Evolutionary conservation across 2,329 filamentous ascomycete genomes (phyloP), one percentile per base, ranked within the genome.

Genomic region (Grosmannia clavigera): DNA sequence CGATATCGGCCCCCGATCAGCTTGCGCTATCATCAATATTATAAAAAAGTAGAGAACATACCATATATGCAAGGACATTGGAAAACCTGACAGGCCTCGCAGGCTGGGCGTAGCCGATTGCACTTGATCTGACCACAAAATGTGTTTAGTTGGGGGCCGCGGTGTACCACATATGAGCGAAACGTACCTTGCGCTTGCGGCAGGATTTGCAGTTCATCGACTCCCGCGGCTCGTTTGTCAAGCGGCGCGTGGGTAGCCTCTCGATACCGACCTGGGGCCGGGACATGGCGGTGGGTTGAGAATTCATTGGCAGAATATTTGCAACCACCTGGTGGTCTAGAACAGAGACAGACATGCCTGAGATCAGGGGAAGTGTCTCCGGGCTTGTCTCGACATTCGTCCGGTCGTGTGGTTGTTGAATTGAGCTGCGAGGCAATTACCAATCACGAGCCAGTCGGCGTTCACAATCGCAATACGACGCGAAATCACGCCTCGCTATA

Each of bases 141-240:
- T 1, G 31, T 12, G 27, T 31, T 31, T 10, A 46, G 25, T n/a
- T 19, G 22, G n/a, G 33, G 16, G 1, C 25, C 12, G n/a, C 19
- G 25, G 5, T 5, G 16, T 19, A 2, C 22, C 12, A 38, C 3
- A 40, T 46, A 14, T 29, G 27, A 25, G 19, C 33, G 10, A n/a
- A 19, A 62, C 76, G 55, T 73, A 92, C 90, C 86, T 95, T 95
- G 75, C 90, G 81, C 74, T 95, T 95, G 66, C 90, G 83, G 77
- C 90, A 95, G 60, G 89, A 94, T 73, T 95, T 95, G 83, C 90
- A 95, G 72, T 95, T 95, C 90, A 95, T 95, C 40, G 88, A 88
- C 77, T 95, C 90, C 68, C 88, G 84, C 50, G 88, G 88, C 71
- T 94, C 88, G 67, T 83, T 86, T 72, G 80, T 84, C 73, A 83